phyloP scores from a whole-genome alignment of 2,329 filamentous ascomycete genomes.

The Aspergillus sergii region DNA sequence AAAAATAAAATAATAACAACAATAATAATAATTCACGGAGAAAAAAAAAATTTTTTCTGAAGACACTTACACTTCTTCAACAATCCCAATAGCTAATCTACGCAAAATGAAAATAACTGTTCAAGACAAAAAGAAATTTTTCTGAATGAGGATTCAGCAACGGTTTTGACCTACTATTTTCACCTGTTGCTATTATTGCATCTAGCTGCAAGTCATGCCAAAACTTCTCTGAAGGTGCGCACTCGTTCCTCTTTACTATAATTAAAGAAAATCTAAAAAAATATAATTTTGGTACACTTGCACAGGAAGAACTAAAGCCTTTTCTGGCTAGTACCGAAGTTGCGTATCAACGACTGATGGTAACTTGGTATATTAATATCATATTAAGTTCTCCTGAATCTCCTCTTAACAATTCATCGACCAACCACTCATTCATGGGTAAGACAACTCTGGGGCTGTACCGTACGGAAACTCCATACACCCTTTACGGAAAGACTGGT shows the following conservation, averaged over 20 bases:
- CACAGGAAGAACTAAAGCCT: not conserved
- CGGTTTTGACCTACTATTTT: not conserved
- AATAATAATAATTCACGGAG: not conserved
- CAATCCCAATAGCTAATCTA: not conserved
- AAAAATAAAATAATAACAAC: not conserved
- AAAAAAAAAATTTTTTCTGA: not conserved
- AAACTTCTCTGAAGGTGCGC: not conserved
- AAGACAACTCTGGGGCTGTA: conserved; percentile 14
- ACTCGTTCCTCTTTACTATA: not conserved
- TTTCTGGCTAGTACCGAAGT: not conserved
- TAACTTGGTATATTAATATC: not conserved
- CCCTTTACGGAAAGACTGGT: not conserved
- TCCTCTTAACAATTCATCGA: conserved; percentile 7
- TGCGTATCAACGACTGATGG: not conserved
- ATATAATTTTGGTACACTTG: not conserved
- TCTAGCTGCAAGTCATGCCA: conserved; percentile 25
- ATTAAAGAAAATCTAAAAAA: not conserved
- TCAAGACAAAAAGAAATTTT: not conserved
- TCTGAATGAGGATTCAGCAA: not conserved
- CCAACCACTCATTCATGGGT: conserved; percentile 8
- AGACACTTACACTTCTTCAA: not conserved
- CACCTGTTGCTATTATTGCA: conserved; percentile 20
- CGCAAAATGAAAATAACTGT: not conserved
- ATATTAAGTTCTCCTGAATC: conserved; percentile 8
- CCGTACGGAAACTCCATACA: not conserved